Evolutionary conservation across 1,284 basidiomycete genomes (phyloP).

Genomic region (Irpex sp.): DNA sequence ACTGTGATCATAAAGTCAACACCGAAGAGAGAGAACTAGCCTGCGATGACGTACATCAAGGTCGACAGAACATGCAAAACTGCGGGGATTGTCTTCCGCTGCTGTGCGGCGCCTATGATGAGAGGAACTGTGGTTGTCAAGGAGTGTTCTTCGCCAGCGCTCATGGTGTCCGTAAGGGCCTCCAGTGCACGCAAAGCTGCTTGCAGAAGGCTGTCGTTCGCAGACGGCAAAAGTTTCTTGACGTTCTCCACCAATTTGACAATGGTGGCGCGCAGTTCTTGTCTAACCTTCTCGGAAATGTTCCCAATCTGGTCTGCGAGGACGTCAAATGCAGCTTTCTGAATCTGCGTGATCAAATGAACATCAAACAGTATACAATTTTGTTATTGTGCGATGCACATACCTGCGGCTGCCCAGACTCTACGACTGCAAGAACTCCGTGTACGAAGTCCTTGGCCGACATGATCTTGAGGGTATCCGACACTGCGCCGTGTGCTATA

Average conservation of each 20-base stretch:
- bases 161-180: slow-evolving; percentile 53
- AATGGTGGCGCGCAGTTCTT: slow-evolving; percentile 45
- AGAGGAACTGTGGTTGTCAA: slow-evolving; percentile 58
- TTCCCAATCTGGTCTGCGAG: slow-evolving; percentile 63
- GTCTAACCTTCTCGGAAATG: slow-evolving; percentile 58
- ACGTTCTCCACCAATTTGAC: slow-evolving; percentile 49
- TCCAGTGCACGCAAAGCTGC: slow-evolving; percentile 59
- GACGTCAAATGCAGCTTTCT: slow-evolving; percentile 61
- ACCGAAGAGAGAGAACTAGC: not conserved
- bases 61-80: slow-evolving; percentile 56
- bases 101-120: slow-evolving; percentile 46
- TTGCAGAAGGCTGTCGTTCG: slow-evolving; percentile 37
- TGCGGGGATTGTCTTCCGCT: slow-evolving; percentile 32
- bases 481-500: slow-evolving; percentile 47
- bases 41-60: slow-evolving; percentile 47
- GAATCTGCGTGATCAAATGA: slow-evolving; percentile 39
- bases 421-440: slow-evolving; percentile 50
- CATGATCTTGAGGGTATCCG: slow-evolving; percentile 53
- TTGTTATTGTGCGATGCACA: slow-evolving; percentile 7
- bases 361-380: not conserved
- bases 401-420: slow-evolving; percentile 47
- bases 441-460: slow-evolving; percentile 63
- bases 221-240: slow-evolving; percentile 42
- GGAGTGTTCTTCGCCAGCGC: slow-evolving; percentile 62
- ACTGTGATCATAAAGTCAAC: slow-evolving; percentile 34